Base-by-base conservation (phyloP, 805 yeast genomes). In the Myxozyma mucilagina region DNA sequence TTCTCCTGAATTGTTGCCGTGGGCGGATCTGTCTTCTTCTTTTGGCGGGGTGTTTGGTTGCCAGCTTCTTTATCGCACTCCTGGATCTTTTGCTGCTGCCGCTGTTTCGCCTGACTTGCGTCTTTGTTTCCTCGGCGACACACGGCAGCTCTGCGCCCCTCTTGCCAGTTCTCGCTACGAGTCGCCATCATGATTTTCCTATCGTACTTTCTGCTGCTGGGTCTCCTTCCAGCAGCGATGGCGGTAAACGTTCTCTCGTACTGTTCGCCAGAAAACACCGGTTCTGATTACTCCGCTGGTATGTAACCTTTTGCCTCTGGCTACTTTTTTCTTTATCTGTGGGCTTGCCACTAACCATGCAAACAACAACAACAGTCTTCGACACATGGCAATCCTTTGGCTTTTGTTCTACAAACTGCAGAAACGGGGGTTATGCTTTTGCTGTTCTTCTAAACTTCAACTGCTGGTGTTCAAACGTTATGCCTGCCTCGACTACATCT, bases 381-480 rank as follows among this genome's bases (percentile, higher is more conserved):
- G 38, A 45, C 57, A 59, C 58, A 29, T 80, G 64, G 58, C 80
- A 78, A 68, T 74, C 80, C 24, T 81, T 78, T 65, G 90, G 90
- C 2, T 70, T 68, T 10, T 86, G 90, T 69, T 67, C 76, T 2
- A 76, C 73, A 48, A 71, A 74, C 20, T 86, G 90, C 68, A 16
- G 57, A 1, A 81, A 81, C 7, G 60, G 48, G 14, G 47, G 44
- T 14, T 80, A 75, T 63, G 77, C 82, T 9, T 83, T 78, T 60
- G 90, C 84, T 16, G 78, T 86, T 44, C 72, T 85, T 41, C 84
- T 76, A 65, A 78, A 76, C n/a, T 63, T 73, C 42, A 42, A 74
- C 49, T 86, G 90, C 71, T 86, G 87, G 86, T 86, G 90, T 69
- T 78, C 88, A 5, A 78, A 85, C 67, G 63, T 68, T 8, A 71